These are phyloP conservation scores for Neonothopanus nambi DNA, from an alignment of 1,284 basidiomycete species.

Conservation along the genomic window DNA sequence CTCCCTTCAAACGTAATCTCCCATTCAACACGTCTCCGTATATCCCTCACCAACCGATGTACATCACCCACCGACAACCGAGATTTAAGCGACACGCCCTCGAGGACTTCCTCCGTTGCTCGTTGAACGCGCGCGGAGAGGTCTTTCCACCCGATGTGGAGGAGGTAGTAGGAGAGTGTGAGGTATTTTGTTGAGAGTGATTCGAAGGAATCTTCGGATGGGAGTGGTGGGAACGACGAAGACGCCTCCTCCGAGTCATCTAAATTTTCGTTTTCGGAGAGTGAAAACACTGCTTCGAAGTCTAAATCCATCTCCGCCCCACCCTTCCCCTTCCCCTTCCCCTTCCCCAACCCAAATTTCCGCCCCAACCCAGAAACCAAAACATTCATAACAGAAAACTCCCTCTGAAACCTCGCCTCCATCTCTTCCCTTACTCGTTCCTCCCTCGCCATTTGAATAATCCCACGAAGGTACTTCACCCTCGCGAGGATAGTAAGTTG, in stretches of 20 bases:
- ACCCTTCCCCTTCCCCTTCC: not conserved
- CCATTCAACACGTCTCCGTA: conserved; percentile 45
- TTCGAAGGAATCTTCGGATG: conserved; percentile 8
- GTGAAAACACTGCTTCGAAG: not conserved
- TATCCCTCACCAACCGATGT: conserved; percentile 64
- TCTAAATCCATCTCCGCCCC: not conserved
- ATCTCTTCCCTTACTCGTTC: conserved; percentile 54
- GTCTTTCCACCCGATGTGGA: conserved; percentile 88
- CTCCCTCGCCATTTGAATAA: conserved; percentile 63
- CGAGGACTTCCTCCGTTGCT: conserved; percentile 78
- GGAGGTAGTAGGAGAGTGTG: conserved; percentile 88
- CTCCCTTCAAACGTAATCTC: not conserved
- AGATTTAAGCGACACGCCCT: conserved; percentile 69
- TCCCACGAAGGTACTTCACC: conserved; percentile 74
- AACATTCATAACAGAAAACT: conserved; percentile 32
- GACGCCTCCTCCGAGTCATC: conserved; percentile 41
- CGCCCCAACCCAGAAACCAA: conserved; percentile 23
- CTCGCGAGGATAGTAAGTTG: conserved; percentile 87
- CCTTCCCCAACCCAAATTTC: conserved; percentile 22
- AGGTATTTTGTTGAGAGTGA: conserved; percentile 63
- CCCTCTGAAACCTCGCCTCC: conserved; percentile 38
- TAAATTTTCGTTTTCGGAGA: conserved; percentile 9
- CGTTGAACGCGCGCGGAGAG: conserved; percentile 70
- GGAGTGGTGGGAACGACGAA: too few species aligned
- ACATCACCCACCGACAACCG: conserved; percentile 71